These are phyloP conservation scores for Coemansia erecta DNA, from an alignment of 192 early-diverging fungal species.

Conservation along the genomic window DNA sequence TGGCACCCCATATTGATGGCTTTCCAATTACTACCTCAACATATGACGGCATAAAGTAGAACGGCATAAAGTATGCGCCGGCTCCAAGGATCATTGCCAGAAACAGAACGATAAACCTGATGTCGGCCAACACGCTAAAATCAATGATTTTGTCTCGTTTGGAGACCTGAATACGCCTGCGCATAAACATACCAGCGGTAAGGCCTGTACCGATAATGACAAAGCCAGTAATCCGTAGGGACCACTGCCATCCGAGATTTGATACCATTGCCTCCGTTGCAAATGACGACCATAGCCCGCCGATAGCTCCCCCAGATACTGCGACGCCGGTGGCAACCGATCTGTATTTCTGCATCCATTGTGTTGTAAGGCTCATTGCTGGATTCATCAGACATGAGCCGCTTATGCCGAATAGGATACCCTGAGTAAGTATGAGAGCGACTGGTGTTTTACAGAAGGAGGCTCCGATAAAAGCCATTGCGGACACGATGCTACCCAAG, in stretches of 20 bases:
- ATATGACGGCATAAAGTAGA: constrained; percentile 34
- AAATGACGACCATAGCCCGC: constrained; percentile 65
- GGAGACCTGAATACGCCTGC: constrained; percentile 16
- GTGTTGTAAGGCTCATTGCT: constrained; percentile 59
- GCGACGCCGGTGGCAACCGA: constrained; percentile 73
- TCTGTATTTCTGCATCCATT: constrained; percentile 69
- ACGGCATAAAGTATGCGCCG: constrained; percentile 27
- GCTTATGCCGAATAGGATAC: constrained; percentile 69
- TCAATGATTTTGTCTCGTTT: constrained; percentile 28
- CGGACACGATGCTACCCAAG: constrained; percentile 15
- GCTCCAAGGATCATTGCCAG: constrained; percentile 11
- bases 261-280: constrained; percentile 57
- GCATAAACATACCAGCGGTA: constrained; percentile 16
- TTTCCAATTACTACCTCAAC: constrained; percentile 4
- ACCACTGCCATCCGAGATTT: constrained; percentile 60
- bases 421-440: constrained; percentile 70
- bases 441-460: constrained; percentile 44
- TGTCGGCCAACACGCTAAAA: constrained; percentile 8
- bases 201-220: constrained; percentile 30
- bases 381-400: constrained; percentile 62
- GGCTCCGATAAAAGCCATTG: constrained; percentile 19
- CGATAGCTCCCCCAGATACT: constrained; percentile 66
- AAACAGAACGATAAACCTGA: constrained; percentile 27
- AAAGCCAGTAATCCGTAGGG: constrained; percentile 66
- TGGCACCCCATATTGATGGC: constrained; percentile 22